Base-by-base conservation (phyloP, 345 rosid species). In the Leavenworthia alabamica region DNA sequence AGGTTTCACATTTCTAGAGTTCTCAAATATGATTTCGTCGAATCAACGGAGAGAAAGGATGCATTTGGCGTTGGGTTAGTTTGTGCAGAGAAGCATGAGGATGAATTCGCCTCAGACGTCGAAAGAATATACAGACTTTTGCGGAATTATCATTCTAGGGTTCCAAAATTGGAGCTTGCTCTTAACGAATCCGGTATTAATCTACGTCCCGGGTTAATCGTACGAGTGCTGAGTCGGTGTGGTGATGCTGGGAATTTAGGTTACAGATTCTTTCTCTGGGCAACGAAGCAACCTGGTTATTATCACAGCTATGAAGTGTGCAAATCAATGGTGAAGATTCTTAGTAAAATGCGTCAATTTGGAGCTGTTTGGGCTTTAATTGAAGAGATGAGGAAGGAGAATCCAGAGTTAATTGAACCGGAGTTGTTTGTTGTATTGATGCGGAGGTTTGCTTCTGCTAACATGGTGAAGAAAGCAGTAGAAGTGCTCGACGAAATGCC, bases 401-500 rank as follows among this genome's bases (percentile, higher is more conserved):
- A 71, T 51, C 87, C 90, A 7, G 58, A 75, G 51, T 77, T 92
- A 75, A 81, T 92, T 28, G 75, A 89, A 3, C 59, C 82, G 2
- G 97, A 85, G 62, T 48, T 92, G 54, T 92, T 89, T 64, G 73
- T 92, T 19, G 61, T 92, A 51, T 48, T 92, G 78, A 83, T 92
- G 68, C 81, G 97, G 69, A 79, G 93, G 66, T 89, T 86, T 59
- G 98, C 98, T 41, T 82, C 95, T 8, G 78, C 90, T n/a, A 86
- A 90, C 53, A 86, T 85, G 90, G 95, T 82, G 49, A 74, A 82
- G 75, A 86, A 85, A 56, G 97, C 98, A 5, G 80, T 92, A 5
- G 86, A 86, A 68, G 97, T 89, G 76, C 77, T 86, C 29, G 97
- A 92, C 73, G 93, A 89, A 79, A 89, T 89, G 97, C 93, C 91